Conservation (phyloP, 2,329 filamentous ascomycete genomes). For the Hypoxylon sp. region DNA sequence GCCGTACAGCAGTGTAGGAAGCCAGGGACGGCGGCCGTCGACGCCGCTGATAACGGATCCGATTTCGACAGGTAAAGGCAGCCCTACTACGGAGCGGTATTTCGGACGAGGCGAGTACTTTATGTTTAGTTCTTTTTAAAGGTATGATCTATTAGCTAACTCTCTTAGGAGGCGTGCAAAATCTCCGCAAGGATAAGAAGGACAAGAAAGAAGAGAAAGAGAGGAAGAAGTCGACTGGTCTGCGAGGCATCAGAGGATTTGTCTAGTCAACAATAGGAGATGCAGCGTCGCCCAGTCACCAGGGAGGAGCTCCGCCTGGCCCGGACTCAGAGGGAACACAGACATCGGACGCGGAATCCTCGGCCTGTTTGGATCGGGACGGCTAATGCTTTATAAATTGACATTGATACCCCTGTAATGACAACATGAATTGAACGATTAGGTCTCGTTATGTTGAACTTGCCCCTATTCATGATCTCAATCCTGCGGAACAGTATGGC, state of each 20-base stretch:
- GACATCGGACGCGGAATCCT: not conserved
- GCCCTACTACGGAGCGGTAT: conserved; percentile 60
- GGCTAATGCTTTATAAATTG: conserved; percentile 5
- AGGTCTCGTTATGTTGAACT: not conserved
- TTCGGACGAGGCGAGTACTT: conserved; percentile 62
- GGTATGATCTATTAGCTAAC: conserved; percentile 59
- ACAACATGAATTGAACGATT: not conserved
- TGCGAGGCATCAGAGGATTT: conserved; percentile 59
- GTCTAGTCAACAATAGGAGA: conserved; percentile 42
- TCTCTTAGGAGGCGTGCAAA: conserved; percentile 63
- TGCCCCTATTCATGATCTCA: not conserved
- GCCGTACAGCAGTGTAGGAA: conserved; percentile 49
- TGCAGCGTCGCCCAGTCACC: not conserved
- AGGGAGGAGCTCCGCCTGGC: not conserved
- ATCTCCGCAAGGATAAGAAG: conserved; percentile 62
- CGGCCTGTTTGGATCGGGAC: not conserved
- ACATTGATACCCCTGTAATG: conserved; percentile 17
- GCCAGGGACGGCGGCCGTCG: conserved; percentile 54
- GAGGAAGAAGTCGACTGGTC: conserved; percentile 57
- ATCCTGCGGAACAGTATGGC: not conserved
- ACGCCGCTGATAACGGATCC: conserved; percentile 58
- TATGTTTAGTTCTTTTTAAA: conserved; percentile 59
- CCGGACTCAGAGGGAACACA: not conserved
- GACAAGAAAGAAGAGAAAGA: conserved; percentile 66
- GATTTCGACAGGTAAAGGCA: conserved; percentile 47